These are phyloP conservation scores for Leptographium radiaticola DNA, from an alignment of 2,329 filamentous ascomycete genomes.

Conservation along the genomic window DNA sequence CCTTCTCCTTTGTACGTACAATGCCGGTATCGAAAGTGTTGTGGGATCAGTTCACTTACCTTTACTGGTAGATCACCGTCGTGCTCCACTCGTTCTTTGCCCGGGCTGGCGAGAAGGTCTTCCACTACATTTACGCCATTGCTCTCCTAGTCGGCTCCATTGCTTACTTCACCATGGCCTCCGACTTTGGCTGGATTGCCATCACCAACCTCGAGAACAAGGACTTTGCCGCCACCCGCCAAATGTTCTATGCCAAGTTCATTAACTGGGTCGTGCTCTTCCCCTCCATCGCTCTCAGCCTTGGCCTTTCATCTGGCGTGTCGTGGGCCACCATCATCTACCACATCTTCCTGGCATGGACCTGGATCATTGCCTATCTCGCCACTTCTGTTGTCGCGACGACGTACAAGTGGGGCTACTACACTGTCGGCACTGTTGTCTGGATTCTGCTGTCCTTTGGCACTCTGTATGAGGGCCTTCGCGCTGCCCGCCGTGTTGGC, in stretches of 20 bases:
- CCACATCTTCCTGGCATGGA: slow-evolving; percentile 35
- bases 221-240: slow-evolving; percentile 21
- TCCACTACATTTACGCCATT: slow-evolving; percentile 42
- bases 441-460: slow-evolving; percentile 31
- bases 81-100: slow-evolving; percentile 27
- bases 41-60: slow-evolving; percentile 4
- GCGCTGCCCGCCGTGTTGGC: slow-evolving; percentile 27
- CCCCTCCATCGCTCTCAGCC: slow-evolving; percentile 28
- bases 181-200: slow-evolving; percentile 33
- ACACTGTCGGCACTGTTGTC: slow-evolving; percentile 35
- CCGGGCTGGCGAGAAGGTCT: slow-evolving; percentile 35
- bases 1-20: slow-evolving; percentile 28
- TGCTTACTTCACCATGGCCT: slow-evolving; percentile 38
- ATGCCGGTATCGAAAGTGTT: neutral
- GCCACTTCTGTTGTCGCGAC: slow-evolving; percentile 31
- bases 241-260: slow-evolving; percentile 44
- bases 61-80: slow-evolving; percentile 18
- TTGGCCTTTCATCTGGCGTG: slow-evolving; percentile 35
- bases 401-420: slow-evolving; percentile 47
- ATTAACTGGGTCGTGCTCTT: slow-evolving; percentile 41
- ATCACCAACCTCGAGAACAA: slow-evolving; percentile 20
- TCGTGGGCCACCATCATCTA: slow-evolving; percentile 43
- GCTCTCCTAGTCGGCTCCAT: slow-evolving; percentile 34
- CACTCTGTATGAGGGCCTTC: slow-evolving; percentile 26
- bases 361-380: slow-evolving; percentile 38